phyloP scores from a whole-genome alignment of 257 asterid genomes.

The Petrea volubilis region DNA sequence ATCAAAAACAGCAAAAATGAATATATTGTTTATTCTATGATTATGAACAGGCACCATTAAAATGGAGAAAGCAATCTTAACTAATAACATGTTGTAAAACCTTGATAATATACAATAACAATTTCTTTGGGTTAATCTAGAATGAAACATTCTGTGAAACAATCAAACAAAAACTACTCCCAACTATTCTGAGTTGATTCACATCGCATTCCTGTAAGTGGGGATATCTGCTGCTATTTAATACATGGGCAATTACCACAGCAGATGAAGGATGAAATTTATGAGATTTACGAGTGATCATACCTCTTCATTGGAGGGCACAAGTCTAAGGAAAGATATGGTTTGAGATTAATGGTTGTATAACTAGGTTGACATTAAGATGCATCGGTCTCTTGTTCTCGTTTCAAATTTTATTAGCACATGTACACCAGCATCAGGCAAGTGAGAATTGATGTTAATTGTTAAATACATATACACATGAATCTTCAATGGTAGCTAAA shows the following conservation, averaged over 20 bases:
- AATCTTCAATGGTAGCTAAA: neutral
- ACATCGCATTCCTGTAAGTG: neutral
- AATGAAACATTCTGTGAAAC: neutral
- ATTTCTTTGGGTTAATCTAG: neutral
- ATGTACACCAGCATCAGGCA: neutral
- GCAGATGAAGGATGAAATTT: no score
- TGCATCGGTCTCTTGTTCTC: constrained; percentile 4
- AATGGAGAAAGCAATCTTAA: neutral
- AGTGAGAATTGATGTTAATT: neutral
- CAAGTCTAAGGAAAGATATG: neutral
- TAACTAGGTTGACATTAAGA: neutral
- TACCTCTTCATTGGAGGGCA: no score
- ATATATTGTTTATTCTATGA: neutral
- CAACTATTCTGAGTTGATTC: neutral
- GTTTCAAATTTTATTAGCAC: neutral
- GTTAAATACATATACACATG: neutral
- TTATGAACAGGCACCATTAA: neutral
- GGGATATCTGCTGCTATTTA: no score
- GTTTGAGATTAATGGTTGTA: neutral
- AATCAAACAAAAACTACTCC: neutral
- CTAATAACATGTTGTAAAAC: neutral
- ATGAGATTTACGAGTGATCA: no score
- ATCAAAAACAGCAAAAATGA: neutral
- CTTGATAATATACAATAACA: neutral
- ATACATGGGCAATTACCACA: neutral